These are phyloP conservation scores for Prunus dulcis DNA, from an alignment of 306 rosid species.

Conservation along the genomic window DNA sequence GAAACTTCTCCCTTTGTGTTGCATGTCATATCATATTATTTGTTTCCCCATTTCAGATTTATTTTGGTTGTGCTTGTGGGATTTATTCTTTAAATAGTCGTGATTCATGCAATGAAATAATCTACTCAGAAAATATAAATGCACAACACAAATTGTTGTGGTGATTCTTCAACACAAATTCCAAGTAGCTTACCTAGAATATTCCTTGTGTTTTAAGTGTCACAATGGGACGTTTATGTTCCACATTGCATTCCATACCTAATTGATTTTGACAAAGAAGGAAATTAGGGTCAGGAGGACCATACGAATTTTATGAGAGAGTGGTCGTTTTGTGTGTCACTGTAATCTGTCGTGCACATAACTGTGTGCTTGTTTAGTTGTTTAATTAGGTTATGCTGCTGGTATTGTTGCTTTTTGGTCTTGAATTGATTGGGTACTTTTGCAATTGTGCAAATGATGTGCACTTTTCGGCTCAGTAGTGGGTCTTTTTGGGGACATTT, in stretches of 20 bases:
- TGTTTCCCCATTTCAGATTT: background rate
- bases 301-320: background rate
- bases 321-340: background rate
- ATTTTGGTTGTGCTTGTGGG: background rate
- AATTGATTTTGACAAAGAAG: background rate
- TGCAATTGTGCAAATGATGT: background rate
- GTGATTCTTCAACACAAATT: background rate
- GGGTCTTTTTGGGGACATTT: background rate
- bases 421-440: background rate
- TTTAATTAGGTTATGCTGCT: background rate
- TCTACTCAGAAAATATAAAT: too few relatives aligned
- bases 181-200: background rate
- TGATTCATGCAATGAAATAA: background rate
- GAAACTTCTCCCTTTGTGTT: background rate
- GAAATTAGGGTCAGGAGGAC: background rate
- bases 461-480: slow-evolving; percentile 1
- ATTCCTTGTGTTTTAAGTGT: background rate
- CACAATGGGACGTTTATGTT: background rate
- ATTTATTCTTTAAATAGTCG: background rate
- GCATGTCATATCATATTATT: background rate
- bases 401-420: background rate
- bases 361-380: background rate
- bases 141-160: too few relatives aligned
- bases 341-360: slow-evolving; percentile 6
- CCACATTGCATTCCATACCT: background rate